A percentile compares a stretch with the other conserved stretches of the same genome.
These are phyloP conservation scores for Hymenoscyphus albidus DNA, from an alignment of 2,329 filamentous ascomycete species.

Conservation along the genomic window DNA sequence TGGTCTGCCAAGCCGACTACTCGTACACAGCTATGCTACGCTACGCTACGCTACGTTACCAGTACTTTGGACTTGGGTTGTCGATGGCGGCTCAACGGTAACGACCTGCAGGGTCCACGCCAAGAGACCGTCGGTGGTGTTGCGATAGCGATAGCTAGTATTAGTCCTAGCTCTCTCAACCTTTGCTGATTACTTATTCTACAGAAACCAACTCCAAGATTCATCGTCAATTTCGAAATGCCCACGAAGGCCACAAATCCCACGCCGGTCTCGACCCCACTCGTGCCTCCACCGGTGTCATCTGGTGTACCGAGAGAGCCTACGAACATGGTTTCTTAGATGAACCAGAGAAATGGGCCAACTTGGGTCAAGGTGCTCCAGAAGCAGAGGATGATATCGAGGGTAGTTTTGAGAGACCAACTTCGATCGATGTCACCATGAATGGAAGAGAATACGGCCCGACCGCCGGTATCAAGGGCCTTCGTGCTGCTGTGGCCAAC, in stretches of 20 bases:
- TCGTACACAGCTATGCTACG: no score
- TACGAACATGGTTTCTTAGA: constrained; percentile 86
- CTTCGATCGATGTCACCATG: constrained; percentile 71
- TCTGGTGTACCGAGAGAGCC: constrained; percentile 88
- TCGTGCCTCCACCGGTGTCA: constrained; percentile 85
- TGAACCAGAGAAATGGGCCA: constrained; percentile 80
- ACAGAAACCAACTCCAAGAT: constrained; percentile 77
- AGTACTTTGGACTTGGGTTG: not conserved
- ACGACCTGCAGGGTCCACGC: not conserved
- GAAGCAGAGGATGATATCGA: constrained; percentile 92
- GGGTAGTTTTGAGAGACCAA: constrained; percentile 81
- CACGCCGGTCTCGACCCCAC: constrained; percentile 88
- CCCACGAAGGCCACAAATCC: constrained; percentile 85
- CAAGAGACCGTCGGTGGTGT: not conserved
- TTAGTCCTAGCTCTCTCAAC: not conserved
- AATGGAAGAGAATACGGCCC: constrained; percentile 86
- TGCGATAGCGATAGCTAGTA: not conserved
- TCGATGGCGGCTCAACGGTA: not conserved
- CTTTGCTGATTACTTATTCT: constrained; percentile 1
- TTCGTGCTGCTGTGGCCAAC: constrained; percentile 82
- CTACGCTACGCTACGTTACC: not conserved
- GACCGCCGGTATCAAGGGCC: constrained; percentile 86
- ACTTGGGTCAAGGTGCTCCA: constrained; percentile 88
- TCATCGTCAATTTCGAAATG: constrained; percentile 83
- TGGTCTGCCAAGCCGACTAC: not conserved